Conservation (phyloP, 257 asterid species). For the Coffea eugenioides region DNA sequence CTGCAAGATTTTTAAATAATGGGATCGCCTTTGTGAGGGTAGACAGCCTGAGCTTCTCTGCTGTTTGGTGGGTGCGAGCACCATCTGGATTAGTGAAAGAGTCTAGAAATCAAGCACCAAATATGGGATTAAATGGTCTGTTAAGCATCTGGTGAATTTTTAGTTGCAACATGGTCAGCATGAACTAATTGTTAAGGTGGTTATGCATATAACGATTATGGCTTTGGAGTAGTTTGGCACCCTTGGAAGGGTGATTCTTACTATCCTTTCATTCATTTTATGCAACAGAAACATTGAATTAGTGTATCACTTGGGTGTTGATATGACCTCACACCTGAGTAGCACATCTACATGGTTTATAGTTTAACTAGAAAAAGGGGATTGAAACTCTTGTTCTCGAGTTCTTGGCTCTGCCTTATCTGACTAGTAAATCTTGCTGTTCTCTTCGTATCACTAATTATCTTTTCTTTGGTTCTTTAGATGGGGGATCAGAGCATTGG, state of each 20-base stretch:
- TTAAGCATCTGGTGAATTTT: not conserved
- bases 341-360: not conserved
- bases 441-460: not conserved
- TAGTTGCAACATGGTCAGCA: not conserved
- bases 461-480: slow-evolving; percentile 3
- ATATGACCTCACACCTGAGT: not conserved
- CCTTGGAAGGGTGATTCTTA: not conserved
- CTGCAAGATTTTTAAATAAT: not conserved
- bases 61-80: not conserved
- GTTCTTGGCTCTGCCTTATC: not conserved
- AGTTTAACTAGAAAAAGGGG: not conserved
- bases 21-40: not conserved
- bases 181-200: not conserved
- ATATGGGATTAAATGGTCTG: not conserved
- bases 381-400: not conserved
- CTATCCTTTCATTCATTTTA: not conserved
- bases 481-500: slow-evolving; percentile 19
- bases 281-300: not conserved
- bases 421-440: not conserved
- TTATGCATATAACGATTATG: not conserved
- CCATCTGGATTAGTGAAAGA: not conserved
- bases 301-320: not conserved
- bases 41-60: not conserved
- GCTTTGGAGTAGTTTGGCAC: not conserved
- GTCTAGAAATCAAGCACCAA: not conserved